Percentiles rank a stretch among this genome's conserved stretches.
These are phyloP conservation scores for Zymoseptoria crescenta DNA, from an alignment of 2,329 filamentous ascomycete species.

Conservation along the genomic window DNA sequence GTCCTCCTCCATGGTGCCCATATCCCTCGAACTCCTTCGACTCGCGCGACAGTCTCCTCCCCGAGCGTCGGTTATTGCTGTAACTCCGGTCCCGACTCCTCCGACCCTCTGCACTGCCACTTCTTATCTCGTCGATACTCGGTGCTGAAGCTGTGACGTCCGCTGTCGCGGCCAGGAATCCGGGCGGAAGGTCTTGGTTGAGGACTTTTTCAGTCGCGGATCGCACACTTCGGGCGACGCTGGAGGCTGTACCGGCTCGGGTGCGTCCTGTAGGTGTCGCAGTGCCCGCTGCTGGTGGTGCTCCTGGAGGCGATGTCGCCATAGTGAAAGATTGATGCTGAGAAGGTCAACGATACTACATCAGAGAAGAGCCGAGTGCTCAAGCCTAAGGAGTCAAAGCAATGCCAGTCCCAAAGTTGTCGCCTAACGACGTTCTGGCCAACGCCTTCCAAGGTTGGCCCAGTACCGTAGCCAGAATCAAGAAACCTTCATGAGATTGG, in stretches of 20 bases:
- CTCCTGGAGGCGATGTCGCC: too few relatives aligned
- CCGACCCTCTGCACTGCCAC: conserved; percentile 13
- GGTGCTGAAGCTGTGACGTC: conserved; percentile 35
- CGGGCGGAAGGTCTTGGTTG: conserved; percentile 13
- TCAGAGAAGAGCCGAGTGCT: not conserved
- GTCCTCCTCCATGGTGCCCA: conserved; percentile 1
- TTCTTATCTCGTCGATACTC: conserved; percentile 36
- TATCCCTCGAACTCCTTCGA: conserved; percentile 1
- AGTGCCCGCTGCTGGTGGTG: not conserved
- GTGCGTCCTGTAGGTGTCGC: conserved; percentile 1
- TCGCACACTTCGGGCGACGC: conserved; percentile 10
- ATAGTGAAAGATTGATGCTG: not conserved
- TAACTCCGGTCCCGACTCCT: conserved; percentile 4
- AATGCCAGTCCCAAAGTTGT: not conserved
- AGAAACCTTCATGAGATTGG: not conserved
- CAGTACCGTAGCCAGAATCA: not conserved
- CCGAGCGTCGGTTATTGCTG: conserved; percentile 13
- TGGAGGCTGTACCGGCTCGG: conserved; percentile 10
- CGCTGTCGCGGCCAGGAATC: conserved; percentile 35
- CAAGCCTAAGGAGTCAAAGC: not conserved
- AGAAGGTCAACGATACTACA: not conserved
- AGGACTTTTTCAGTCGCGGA: conserved; percentile 10
- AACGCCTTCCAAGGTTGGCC: not conserved
- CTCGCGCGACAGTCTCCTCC: conserved; percentile 6
- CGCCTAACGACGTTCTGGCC: not conserved